Evolutionary conservation across 192 early-diverging fungal species (phyloP).

Genomic region (Backusella liffmaniae): DNA sequence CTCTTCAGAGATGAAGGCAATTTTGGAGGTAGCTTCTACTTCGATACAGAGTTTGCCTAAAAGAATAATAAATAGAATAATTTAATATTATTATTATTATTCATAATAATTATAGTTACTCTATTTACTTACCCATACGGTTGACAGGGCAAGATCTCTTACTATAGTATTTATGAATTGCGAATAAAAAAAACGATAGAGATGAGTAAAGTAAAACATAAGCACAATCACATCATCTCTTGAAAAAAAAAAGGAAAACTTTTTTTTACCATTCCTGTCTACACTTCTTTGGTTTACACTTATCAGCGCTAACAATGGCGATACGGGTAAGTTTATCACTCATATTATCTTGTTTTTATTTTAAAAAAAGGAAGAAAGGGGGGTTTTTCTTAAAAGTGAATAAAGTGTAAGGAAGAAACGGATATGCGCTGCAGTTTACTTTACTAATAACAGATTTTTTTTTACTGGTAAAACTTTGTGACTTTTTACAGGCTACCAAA

Average conservation of each 20-base stretch:
- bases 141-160: slow-evolving; percentile 96
- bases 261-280: slow-evolving; percentile 80
- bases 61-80: neutral
- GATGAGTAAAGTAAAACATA: neutral
- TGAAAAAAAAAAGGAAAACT: neutral
- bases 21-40: slow-evolving; percentile 82
- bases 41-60: slow-evolving; percentile 94
- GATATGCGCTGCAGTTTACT: neutral
- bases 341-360: slow-evolving; percentile 48
- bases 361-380: slow-evolving; percentile 5
- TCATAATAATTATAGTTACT: too few relatives aligned
- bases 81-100: too few relatives aligned
- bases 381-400: slow-evolving; percentile 8
- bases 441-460: slow-evolving; percentile 10
- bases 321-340: slow-evolving; percentile 88
- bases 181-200: neutral
- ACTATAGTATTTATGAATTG: slow-evolving; percentile 22
- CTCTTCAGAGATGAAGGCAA: slow-evolving; percentile 90
- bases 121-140: slow-evolving; percentile 78
- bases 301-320: slow-evolving; percentile 92
- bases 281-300: slow-evolving; percentile 99
- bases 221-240: neutral
- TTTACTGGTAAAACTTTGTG: neutral
- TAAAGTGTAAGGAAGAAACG: slow-evolving; percentile 10
- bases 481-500: slow-evolving; percentile 6